A percentile compares a stretch with the other conserved stretches of the same genome.
Conservation (phyloP, 192 early-diverging fungal genomes). For the Gonapodya prolifera region DNA sequence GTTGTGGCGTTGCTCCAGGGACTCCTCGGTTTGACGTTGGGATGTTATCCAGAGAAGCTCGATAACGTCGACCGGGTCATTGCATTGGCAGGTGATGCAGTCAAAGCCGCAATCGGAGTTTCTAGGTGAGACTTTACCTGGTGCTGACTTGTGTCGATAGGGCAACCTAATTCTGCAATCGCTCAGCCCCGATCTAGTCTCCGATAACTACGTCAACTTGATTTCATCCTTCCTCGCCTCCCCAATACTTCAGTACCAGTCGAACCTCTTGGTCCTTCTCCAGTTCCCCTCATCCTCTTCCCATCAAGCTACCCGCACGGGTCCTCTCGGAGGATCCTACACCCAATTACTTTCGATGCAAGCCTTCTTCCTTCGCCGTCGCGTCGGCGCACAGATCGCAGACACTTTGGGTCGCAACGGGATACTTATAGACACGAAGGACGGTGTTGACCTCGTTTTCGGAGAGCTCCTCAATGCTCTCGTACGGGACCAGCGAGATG, state of each 20-base stretch:
- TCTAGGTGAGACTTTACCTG: not conserved
- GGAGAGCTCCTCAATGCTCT: slow-evolving; percentile 67
- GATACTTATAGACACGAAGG: slow-evolving; percentile 45
- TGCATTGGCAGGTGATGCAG: slow-evolving; percentile 62
- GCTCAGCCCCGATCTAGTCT: slow-evolving; percentile 51
- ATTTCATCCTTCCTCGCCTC: slow-evolving; percentile 71
- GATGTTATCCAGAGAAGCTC: slow-evolving; percentile 78
- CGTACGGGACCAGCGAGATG: slow-evolving; percentile 70
- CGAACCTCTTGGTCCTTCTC: slow-evolving; percentile 28
- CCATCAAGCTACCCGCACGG: slow-evolving; percentile 21
- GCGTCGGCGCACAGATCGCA: slow-evolving; percentile 68
- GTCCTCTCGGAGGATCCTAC: slow-evolving; percentile 66
- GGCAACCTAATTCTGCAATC: slow-evolving; percentile 5
- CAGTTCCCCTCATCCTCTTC: slow-evolving; percentile 36
- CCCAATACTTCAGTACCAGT: slow-evolving; percentile 62
- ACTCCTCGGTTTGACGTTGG: slow-evolving; percentile 77
- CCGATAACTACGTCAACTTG: slow-evolving; percentile 54
- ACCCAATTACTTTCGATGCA: slow-evolving; percentile 72
- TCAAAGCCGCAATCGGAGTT: not conserved
- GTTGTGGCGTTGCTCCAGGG: slow-evolving; percentile 81
- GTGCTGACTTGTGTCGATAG: not conserved
- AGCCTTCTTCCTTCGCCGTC: slow-evolving; percentile 65
- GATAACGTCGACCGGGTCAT: slow-evolving; percentile 86
- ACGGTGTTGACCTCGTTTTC: slow-evolving; percentile 67
- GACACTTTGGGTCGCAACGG: slow-evolving; percentile 20